Evolutionary conservation across 768 basidiomycete species (phyloP), one percentile per base, ranked within the genome.

Genomic region (Obba rivulosa): DNA sequence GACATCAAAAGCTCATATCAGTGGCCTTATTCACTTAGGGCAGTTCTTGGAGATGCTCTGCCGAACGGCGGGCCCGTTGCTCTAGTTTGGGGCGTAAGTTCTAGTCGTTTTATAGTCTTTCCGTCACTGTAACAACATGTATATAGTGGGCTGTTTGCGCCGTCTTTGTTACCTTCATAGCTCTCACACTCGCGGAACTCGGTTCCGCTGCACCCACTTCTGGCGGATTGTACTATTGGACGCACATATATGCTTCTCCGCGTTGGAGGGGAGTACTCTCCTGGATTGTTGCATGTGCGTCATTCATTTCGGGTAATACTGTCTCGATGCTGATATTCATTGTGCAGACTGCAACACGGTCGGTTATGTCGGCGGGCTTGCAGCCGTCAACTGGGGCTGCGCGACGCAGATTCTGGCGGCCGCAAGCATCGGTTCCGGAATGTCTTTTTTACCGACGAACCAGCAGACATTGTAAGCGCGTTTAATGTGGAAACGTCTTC

Each of bases 231-330:
- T 70, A 69, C 50, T 69, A 60, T 52, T 71, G 69, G 69, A 69
- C 69, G 1, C 56, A 57, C 53, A 52, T 48, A 11, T 66, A 62
- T 47, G 53, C 60, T 1, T 57, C 63, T 1, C 60, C 61, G 2
- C 43, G 56, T 36, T 70, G 65, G 52, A 56, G 64, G 42, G 58
- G 64, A 38, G 52, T 70, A 17, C 61, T 71, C 4, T 55, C 66
- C 4, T 72, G 69, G 71, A 52, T 70, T 13, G 68, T 68, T 11
- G 71, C 66, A 17, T 71, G 65, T 69, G 21, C 45, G 68, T 2
- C 16, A 28, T 43, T n/a, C n/a, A 18, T 17, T 28, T 22, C 14
- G 14, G 31, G 31, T n/a, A 11, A 17, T 35, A 13, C 22, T 10
- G 13, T n/a, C n/a, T 20, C 21, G 10, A 14, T 20, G 3, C 17